Conservation (phyloP, 768 basidiomycete genomes). For the Phaeotremella fagi region DNA sequence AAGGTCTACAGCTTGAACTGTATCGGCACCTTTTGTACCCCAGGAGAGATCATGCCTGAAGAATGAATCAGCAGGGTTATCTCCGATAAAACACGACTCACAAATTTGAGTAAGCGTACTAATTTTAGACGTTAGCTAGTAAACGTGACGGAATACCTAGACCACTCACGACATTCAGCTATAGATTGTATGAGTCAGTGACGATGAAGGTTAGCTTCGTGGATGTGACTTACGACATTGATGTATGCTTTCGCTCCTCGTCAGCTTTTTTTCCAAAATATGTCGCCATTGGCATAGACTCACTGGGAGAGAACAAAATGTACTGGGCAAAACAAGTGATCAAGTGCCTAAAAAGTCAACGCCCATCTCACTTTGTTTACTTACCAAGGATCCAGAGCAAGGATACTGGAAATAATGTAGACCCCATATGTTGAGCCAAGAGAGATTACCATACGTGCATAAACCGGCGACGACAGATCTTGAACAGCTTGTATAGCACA, state of each 20-base stretch:
- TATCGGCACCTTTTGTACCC: conserved; percentile 90
- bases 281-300: conserved; percentile 52
- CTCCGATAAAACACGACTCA: conserved; percentile 5
- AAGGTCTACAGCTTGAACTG: conserved; percentile 64
- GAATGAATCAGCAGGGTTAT: not conserved
- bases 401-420: conserved; percentile 68
- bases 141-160: too few relatives aligned
- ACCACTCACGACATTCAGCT: not conserved
- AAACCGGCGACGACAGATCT: conserved; percentile 62
- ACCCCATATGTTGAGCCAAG: conserved; percentile 79
- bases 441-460: conserved; percentile 71
- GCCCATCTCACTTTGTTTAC: not conserved
- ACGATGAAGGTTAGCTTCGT: not conserved
- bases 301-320: conserved; percentile 68
- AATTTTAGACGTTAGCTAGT: too few relatives aligned
- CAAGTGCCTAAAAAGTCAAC: conserved; percentile 58
- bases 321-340: conserved; percentile 86
- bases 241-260: conserved; percentile 45
- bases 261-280: conserved; percentile 54
- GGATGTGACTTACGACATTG: conserved; percentile 21
- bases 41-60: conserved; percentile 47
- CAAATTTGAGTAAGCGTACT: conserved; percentile 47
- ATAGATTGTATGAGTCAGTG: not conserved
- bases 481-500: conserved; percentile 69
- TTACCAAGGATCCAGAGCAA: conserved; percentile 86